Percentiles rank a stretch among this genome's conserved stretches.
Evolutionary conservation across 805 yeast species (phyloP).

Genomic region (Sporopachydermia lactativora): DNA sequence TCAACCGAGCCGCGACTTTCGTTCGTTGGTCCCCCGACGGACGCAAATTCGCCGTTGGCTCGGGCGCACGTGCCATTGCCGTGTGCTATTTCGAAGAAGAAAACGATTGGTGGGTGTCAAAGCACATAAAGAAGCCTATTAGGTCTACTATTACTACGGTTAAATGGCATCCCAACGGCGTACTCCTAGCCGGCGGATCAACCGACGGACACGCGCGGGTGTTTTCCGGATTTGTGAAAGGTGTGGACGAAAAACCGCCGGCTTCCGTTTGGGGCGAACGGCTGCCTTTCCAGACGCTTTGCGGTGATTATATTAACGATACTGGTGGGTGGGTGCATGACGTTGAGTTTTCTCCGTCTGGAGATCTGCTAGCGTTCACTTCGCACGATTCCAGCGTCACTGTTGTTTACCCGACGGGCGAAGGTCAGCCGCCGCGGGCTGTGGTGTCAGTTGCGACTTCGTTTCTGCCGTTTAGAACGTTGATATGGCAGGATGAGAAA

Average conservation of each 20-base stretch:
- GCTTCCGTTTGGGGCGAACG: constrained; percentile 88
- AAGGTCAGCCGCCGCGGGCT: constrained; percentile 48
- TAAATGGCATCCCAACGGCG: constrained; percentile 90
- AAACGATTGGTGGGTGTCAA: constrained; percentile 99
- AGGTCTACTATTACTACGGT: constrained; percentile 72
- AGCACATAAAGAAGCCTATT: constrained; percentile 92
- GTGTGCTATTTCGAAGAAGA: constrained; percentile 92
- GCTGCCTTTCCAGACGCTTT: constrained; percentile 83
- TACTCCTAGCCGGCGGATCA: constrained; percentile 78
- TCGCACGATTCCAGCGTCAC: constrained; percentile 80
- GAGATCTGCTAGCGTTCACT: constrained; percentile 65
- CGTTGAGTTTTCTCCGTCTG: constrained; percentile 71
- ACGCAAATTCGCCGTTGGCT: constrained; percentile 92
- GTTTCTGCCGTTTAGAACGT: constrained; percentile 66
- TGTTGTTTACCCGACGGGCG: constrained; percentile 63
- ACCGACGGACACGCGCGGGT: constrained; percentile 90
- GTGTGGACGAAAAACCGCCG: constrained; percentile 70
- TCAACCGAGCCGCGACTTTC: constrained; percentile 88
- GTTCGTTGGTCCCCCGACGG: constrained; percentile 95
- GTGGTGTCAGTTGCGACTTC: constrained; percentile 46
- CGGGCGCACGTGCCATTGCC: constrained; percentile 88
- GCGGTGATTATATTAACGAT: constrained; percentile 64
- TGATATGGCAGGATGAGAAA: constrained; percentile 53
- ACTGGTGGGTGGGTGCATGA: constrained; percentile 87
- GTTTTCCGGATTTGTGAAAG: constrained; percentile 78